A percentile compares a stretch with the other conserved stretches of the same genome.
Evolutionary conservation across 1,284 basidiomycete species (phyloP).

Genomic region (Athelia sp.): DNA sequence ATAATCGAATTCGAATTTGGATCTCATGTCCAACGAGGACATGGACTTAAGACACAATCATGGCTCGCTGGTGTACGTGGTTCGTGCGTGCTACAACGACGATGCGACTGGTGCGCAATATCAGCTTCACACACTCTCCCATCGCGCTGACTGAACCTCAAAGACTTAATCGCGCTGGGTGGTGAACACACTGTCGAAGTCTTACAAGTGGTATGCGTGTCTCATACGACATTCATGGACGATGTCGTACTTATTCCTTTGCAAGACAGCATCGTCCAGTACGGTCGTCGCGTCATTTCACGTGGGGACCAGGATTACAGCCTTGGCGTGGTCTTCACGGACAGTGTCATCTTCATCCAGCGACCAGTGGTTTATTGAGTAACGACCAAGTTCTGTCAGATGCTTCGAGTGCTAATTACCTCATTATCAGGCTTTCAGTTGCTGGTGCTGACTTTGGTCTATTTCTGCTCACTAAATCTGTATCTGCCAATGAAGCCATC

Average conservation of each 20-base stretch:
- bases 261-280: conserved; percentile 34
- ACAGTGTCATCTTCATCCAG: conserved; percentile 58
- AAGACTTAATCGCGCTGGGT: conserved; percentile 66
- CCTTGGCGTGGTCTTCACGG: conserved; percentile 73
- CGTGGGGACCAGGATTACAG: conserved; percentile 64
- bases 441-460: conserved; percentile 66
- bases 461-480: conserved; percentile 58
- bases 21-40: neutral
- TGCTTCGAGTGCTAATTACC: conserved; percentile 6
- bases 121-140: neutral
- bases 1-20: neutral
- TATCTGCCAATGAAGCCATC: conserved; percentile 42
- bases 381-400: conserved; percentile 18
- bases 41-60: conserved; percentile 61
- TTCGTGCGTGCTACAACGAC: conserved; percentile 57
- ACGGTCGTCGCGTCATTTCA: conserved; percentile 63
- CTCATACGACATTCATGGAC: conserved; percentile 8
- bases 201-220: conserved; percentile 49
- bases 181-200: conserved; percentile 69
- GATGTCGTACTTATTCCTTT: conserved; percentile 27
- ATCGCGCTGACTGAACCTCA: conserved; percentile 3
- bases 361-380: conserved; percentile 72
- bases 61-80: conserved; percentile 50
- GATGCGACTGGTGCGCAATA: conserved; percentile 34
- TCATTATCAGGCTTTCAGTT: conserved; percentile 48